Evolutionary conservation across 2,329 filamentous ascomycete species (phyloP), one percentile per base, ranked within the genome.

Genomic region (Beauveria varroae): DNA sequence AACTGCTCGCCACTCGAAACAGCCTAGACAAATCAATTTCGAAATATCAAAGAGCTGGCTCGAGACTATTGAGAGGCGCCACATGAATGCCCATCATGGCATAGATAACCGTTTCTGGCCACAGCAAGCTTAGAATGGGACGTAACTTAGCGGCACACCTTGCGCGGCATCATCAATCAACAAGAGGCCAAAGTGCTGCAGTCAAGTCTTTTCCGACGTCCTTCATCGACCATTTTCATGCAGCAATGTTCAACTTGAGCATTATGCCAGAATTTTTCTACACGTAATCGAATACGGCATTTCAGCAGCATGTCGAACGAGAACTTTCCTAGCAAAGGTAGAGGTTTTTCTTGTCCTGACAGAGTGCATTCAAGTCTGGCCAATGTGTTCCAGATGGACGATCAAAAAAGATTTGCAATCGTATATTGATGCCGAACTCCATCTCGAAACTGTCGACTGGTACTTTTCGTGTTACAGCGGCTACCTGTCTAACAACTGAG

Each of bases 151-250:
- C 86, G 90, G 66, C 85, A 87, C 34, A 96, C 92, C 84, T 88
- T 88, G 67, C 80, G 96, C 44, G 80, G 81, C 41, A 77, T 90
- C 16, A 72, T 79, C 1, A 64, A 69, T 22, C 72, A 74, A 16
- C 76, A 80, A 62, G 78, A 83, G 53, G 80, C 85, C 43, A 78
- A 75, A 14, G 77, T 96, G 41, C 67, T 96, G 93, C 75, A 81
- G 81, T 57, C 85, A 86, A 68, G 85, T 98, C 57, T 98, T 90
- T 73, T 97, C 93, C 16, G 93, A 99, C 74, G 86, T 90, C 8
- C 81, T 98, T 26, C 91, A 97, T 73, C 85, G 93, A 10, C 93
- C 93, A 0, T 98, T 96, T 72, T 88, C 90, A 66, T 98, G 93
- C 76, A 89, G 91, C 51, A 85, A 96, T 70, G 86, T 92, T 30